Evolutionary conservation across 2,329 filamentous ascomycete species (phyloP).

Genomic region (Paradendryphiella salina): DNA sequence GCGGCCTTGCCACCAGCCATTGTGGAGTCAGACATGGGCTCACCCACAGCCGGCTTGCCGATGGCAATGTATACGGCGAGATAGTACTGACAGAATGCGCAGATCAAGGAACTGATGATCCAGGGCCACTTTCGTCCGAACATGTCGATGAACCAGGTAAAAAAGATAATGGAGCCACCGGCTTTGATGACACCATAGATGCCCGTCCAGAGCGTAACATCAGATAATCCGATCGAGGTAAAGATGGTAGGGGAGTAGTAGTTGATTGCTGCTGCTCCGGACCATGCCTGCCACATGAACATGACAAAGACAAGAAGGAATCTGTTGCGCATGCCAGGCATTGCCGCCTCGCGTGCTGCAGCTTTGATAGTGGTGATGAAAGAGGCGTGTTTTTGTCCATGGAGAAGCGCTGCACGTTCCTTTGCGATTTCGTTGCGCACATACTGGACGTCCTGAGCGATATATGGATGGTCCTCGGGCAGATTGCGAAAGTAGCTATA

Average conservation of each 20-base stretch:
- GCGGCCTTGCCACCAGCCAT: conserved; percentile 47
- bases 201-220: conserved; percentile 45
- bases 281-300: conserved; percentile 47
- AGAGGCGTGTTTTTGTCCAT: conserved; percentile 29
- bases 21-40: conserved; percentile 37
- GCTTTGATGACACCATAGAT: conserved; percentile 47
- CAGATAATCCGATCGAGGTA: conserved; percentile 41
- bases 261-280: conserved; percentile 44
- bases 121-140: conserved; percentile 46
- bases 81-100: conserved; percentile 46
- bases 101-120: conserved; percentile 44
- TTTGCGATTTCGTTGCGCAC: conserved; percentile 39
- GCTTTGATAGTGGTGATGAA: conserved; percentile 38
- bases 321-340: conserved; percentile 49
- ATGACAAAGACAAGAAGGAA: conserved; percentile 48
- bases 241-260: conserved; percentile 47
- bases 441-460: conserved; percentile 44
- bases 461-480: conserved; percentile 47
- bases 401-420: conserved; percentile 35
- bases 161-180: conserved; percentile 43
- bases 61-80: conserved; percentile 45
- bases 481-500: conserved; percentile 54
- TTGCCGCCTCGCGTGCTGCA: conserved; percentile 34
- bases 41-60: conserved; percentile 36
- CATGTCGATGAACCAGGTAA: conserved; percentile 45